These are phyloP conservation scores for Tagetes patula DNA, from an alignment of 129 eudicot genomes.

Conservation along the genomic window DNA sequence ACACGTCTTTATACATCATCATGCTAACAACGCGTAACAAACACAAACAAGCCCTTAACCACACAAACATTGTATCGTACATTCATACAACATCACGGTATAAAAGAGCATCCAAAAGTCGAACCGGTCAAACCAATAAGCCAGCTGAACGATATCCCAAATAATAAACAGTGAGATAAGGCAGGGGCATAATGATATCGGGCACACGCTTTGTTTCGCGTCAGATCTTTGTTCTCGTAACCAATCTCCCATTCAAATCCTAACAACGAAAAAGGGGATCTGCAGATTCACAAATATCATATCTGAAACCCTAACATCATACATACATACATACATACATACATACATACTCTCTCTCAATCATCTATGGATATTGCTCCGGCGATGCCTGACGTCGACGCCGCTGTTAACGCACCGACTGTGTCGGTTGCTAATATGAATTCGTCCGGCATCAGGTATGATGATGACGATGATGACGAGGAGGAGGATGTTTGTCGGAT, in stretches of 20 bases:
- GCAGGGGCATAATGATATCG: background rate
- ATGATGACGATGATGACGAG: conserved; percentile 77
- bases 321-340: background rate
- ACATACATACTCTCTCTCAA: background rate
- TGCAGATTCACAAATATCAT: background rate
- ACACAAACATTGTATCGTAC: too few species aligned
- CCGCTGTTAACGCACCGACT: background rate
- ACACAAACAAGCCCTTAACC: too few species aligned
- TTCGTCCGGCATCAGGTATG: conserved; percentile 17
- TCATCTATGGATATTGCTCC: conserved; percentile 28
- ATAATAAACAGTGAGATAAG: conserved; percentile 1
- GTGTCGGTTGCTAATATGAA: conserved; percentile 17
- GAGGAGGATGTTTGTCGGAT: conserved; percentile 94
- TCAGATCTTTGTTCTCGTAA: conserved; percentile 3
- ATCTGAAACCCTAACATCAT: conserved; percentile 4
- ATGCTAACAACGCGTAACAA: too few species aligned
- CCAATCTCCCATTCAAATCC: conserved; percentile 24
- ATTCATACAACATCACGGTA: too few species aligned
- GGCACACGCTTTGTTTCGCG: conserved; percentile 15
- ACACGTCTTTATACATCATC: too few species aligned
- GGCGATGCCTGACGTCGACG: conserved; percentile 14
- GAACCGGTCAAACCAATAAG: too few species aligned
- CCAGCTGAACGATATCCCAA: background rate
- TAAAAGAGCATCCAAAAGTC: too few species aligned
- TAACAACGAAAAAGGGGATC: conserved; percentile 23